phyloP scores from a whole-genome alignment of 306 rosid genomes.

The Pyrus pyrifolia region DNA sequence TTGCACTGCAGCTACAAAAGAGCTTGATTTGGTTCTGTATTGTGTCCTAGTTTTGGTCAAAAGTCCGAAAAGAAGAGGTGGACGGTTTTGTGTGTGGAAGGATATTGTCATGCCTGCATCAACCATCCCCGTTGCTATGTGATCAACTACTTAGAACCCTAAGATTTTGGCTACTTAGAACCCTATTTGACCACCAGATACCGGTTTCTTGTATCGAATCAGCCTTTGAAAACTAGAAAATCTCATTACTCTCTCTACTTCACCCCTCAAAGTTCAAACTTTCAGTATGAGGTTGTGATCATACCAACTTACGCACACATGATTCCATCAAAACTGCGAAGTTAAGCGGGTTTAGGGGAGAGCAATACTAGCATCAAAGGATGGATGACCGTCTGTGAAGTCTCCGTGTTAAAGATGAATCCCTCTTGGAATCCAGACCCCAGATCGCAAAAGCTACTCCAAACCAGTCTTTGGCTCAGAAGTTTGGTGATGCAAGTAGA shows the following conservation, averaged over 20 bases:
- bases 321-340: no score
- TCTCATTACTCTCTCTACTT: not conserved
- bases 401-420: no score
- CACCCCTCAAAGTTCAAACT: not conserved
- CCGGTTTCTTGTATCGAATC: not conserved
- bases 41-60: slow-evolving; percentile 18
- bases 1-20: slow-evolving; percentile 14
- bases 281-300: not conserved
- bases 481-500: not conserved
- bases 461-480: no score
- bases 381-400: no score
- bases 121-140: slow-evolving; percentile 15
- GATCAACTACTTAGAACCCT: not conserved
- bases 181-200: not conserved
- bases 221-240: not conserved
- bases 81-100: slow-evolving; percentile 21
- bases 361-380: no score
- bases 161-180: not conserved
- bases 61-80: slow-evolving; percentile 24
- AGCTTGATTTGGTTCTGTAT: slow-evolving; percentile 25
- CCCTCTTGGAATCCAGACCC: no score
- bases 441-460: no score
- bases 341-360: no score
- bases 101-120: slow-evolving; percentile 34
- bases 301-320: no score